Conservation (phyloP, 1,284 basidiomycete genomes). For the Papiliotrema terrestris region DNA sequence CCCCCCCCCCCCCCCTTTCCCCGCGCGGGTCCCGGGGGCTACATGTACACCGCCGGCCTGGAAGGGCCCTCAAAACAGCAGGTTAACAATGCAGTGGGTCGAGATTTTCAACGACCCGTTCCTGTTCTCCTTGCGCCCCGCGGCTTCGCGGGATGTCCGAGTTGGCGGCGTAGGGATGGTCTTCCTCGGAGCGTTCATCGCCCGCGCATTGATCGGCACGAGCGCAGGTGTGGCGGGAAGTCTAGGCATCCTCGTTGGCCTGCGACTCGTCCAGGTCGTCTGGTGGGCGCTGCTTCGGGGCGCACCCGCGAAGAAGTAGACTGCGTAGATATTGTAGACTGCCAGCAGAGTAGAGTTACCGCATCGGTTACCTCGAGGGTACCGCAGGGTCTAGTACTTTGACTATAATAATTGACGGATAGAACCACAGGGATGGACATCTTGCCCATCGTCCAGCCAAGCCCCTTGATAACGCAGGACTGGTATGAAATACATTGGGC, state of each 20-base stretch:
- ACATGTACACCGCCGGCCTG: too few relatives aligned
- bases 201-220: constrained; percentile 56
- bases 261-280: constrained; percentile 62
- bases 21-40: too few relatives aligned
- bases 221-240: constrained; percentile 55
- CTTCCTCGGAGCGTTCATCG: constrained; percentile 71
- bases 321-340: too few relatives aligned
- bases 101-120: constrained; percentile 76
- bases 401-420: too few relatives aligned
- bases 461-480: too few relatives aligned
- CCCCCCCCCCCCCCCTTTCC: too few relatives aligned
- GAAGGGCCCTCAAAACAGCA: too few relatives aligned
- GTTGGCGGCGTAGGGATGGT: constrained; percentile 63
- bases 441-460: too few relatives aligned
- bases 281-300: constrained; percentile 65
- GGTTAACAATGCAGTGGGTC: constrained; percentile 57
- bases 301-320: constrained; percentile 15
- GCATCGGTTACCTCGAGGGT: too few relatives aligned
- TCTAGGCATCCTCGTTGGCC: constrained; percentile 64
- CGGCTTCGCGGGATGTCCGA: constrained; percentile 68
- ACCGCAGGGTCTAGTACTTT: too few relatives aligned
- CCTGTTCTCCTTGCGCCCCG: constrained; percentile 56
- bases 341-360: too few relatives aligned
- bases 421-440: too few relatives aligned
- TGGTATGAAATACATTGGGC: constrained; percentile 1